Evolutionary conservation across 495 filamentous ascomycete species (phyloP), one percentile per base, ranked within the genome.

Genomic region (Massariosphaeria phaeospora): DNA sequence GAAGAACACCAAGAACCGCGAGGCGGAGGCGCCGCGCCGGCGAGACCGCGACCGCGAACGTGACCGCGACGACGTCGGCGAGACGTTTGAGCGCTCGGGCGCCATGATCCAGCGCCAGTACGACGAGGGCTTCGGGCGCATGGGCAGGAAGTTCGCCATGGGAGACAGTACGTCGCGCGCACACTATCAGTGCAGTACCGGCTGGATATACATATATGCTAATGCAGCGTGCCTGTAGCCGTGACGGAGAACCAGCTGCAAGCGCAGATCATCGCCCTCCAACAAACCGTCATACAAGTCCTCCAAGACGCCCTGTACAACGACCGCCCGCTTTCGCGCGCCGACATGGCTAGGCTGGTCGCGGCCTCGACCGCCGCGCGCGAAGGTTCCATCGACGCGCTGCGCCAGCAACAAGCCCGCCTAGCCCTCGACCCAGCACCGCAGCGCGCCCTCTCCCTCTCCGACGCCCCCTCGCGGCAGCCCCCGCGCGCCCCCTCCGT

Each of bases 241-340:
- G 21, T 64, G 18, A 64, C 65, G 9, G 61, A 69, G 42, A 69
- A 69, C 57, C 55, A 59, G 35, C 65, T 69, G 30, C 67, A 67
- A 48, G 60, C 57, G 13, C 67, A 67, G 36, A 62, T 69, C 50
- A 67, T 69, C 43, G 29, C 48, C 29, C 61, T 69, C 41, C 65
- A 69, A 48, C 65, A 67, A 42, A 65, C 67, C 26, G 67, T 69
- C 35, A 69, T 69, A 44, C 35, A 60, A 23, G 61, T 69, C 26
- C 61, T 69, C 6, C 63, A 69, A 51, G 65, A 67, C 27, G 67
- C 67, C 5, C 55, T 67, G 31, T 51, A 59, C 40, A 64, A 55
- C 47, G 62, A 61, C 7, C 62, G 67, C 8, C 42, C 49, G 18
- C 53, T 63, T 35, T 46, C 59, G 11, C 57, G 59, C 20, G 39